Conservation (phyloP, 768 basidiomycete genomes). For the Rhodosporidiobolus sp. region DNA sequence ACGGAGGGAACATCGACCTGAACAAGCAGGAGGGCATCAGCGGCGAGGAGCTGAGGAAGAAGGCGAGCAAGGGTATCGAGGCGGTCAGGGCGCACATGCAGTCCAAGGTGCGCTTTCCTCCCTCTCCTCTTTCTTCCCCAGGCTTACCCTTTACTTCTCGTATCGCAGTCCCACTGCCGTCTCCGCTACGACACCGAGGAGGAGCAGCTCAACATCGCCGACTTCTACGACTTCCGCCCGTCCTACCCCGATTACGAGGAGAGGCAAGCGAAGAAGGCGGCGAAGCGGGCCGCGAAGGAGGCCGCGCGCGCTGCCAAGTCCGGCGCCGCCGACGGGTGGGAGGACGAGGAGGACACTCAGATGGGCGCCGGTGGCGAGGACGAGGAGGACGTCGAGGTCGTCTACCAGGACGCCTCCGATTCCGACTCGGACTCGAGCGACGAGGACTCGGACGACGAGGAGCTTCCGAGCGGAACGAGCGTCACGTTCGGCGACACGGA, state of each 20-base stretch:
- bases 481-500: conserved; percentile 74
- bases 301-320: conserved; percentile 50
- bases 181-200: conserved; percentile 78
- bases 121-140: background rate
- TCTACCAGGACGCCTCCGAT: conserved; percentile 49
- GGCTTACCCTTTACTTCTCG: too few species aligned
- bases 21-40: conserved; percentile 70
- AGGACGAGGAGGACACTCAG: conserved; percentile 47
- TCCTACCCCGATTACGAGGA: conserved; percentile 65
- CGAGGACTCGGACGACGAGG: conserved; percentile 30
- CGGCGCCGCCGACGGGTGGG: conserved; percentile 46
- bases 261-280: conserved; percentile 44
- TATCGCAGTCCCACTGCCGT: conserved; percentile 72
- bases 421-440: conserved; percentile 48
- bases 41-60: conserved; percentile 31
- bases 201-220: conserved; percentile 81
- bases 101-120: conserved; percentile 60
- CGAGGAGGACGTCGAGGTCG: conserved; percentile 49
- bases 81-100: conserved; percentile 93
- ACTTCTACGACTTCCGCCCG: conserved; percentile 84
- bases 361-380: conserved; percentile 47
- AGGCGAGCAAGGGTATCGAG: conserved; percentile 76
- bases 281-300: conserved; percentile 44
- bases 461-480: conserved; percentile 48
- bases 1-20: conserved; percentile 69